Conservation (phyloP, 2,329 filamentous ascomycete genomes). For the Rhynchosporium graminicola region DNA sequence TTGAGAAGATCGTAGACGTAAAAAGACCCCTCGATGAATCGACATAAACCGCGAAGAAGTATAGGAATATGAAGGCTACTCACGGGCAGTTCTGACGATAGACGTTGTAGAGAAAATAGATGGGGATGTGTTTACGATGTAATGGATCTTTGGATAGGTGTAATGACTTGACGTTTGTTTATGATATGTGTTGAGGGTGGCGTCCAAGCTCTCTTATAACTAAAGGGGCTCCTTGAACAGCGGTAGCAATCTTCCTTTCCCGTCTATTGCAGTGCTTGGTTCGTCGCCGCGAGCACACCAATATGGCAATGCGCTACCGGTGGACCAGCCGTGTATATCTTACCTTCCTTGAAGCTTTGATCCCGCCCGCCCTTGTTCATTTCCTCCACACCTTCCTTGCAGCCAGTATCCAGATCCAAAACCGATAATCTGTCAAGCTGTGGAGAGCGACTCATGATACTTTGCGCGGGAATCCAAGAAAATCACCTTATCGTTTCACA, state of each 20-base stretch:
- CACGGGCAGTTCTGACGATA: neutral
- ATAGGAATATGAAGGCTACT: neutral
- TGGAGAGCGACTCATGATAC: slow-evolving; percentile 37
- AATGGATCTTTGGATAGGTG: neutral
- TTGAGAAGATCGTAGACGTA: neutral
- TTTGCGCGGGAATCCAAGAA: slow-evolving; percentile 23
- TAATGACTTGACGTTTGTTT: neutral
- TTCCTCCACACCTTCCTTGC: slow-evolving; percentile 38
- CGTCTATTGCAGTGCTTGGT: slow-evolving; percentile 11
- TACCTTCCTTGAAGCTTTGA: slow-evolving; percentile 36
- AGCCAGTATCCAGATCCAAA: slow-evolving; percentile 28
- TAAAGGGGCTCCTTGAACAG: slow-evolving; percentile 2
- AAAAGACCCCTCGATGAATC: neutral
- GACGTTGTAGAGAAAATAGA: neutral
- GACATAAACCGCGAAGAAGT: too few relatives aligned
- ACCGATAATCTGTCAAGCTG: slow-evolving; percentile 26
- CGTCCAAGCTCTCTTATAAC: slow-evolving; percentile 17
- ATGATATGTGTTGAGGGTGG: slow-evolving; percentile 6
- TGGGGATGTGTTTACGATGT: neutral
- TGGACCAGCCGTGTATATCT: slow-evolving; percentile 35
- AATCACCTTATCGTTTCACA: slow-evolving; percentile 34
- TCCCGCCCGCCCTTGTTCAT: slow-evolving; percentile 32
- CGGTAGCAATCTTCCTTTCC: slow-evolving; percentile 5
- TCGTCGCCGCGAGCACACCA: slow-evolving; percentile 29
- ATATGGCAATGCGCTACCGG: slow-evolving; percentile 36